Base-by-base conservation (phyloP, 164 flowering plant species). In the Sextonia rubra region DNA sequence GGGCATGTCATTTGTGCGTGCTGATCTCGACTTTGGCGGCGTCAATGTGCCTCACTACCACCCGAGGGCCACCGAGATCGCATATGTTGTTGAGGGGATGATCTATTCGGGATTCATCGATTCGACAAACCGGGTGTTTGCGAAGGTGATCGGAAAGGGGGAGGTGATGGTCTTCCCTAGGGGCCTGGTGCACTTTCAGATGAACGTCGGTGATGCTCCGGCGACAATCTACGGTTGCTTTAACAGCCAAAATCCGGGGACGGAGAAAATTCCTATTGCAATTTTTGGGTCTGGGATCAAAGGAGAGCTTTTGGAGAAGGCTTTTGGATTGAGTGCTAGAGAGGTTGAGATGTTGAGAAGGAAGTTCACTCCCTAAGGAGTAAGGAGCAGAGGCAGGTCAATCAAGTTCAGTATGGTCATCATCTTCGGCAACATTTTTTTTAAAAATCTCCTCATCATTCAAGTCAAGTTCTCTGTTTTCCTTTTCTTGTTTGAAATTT, bases 41-140 rank as follows among this genome's bases (percentile, higher is more conserved):
- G 73, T 89, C 55, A 91, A 91, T 37, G 79, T 80, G 18, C 93
- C 93, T 1, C 96, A 91, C 73, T 84, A 80, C 37, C 97, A 91
- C 68, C 93, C 93, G 0, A 75, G 91, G 65, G 90, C 93, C 7
- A 89, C 90, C 1, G 91, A 91, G 71, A 66, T 85, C 1, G 84
- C 85, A 0, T 75, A 74, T 9, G 89, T 91, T 23, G 30, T 89
- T 2, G 79, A 81, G 25, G 96, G 96, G 12, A 80, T 48, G 48
- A 80, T 90, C 27, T 90, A 89, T 69, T 82, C 90, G 0, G 96
- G 96, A 7, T 90, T 90, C 61, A 90, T 90, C 9, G 91, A 88
- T 69, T 81, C 91, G 0, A 71, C 68, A 9, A 89, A 85, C 71
- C 60, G 82, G 75, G 76, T 88, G 20, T 91, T 81, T 47, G 87